Percentiles rank a stretch among this genome's conserved stretches.
Evolutionary conservation across 805 yeast genomes (phyloP).

Genomic region (Groenewaldozyma tartarivorans): DNA sequence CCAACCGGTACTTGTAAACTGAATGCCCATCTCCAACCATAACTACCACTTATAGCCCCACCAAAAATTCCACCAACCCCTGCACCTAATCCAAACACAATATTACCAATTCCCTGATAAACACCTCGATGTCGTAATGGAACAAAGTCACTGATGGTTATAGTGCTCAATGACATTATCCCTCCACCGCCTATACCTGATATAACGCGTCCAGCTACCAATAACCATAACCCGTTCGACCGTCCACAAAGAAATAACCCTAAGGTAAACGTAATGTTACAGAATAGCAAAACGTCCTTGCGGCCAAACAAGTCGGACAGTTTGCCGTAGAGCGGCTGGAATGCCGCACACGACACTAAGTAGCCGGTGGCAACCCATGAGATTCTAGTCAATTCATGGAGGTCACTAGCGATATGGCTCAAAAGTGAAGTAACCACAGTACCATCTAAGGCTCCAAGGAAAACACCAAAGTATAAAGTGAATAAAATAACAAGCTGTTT

Average conservation of each 20-base stretch:
- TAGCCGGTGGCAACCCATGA: conserved; percentile 71
- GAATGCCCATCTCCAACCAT: conserved; percentile 56
- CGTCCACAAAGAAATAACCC: conserved; percentile 47
- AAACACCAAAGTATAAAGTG: conserved; percentile 26
- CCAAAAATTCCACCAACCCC: conserved; percentile 54
- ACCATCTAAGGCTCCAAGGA: conserved; percentile 48
- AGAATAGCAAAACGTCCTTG: conserved; percentile 31
- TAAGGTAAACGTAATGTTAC: conserved; percentile 34
- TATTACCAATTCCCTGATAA: conserved; percentile 74
- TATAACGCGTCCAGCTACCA: conserved; percentile 65
- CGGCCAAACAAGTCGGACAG: conserved; percentile 49
- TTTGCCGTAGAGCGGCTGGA: conserved; percentile 67
- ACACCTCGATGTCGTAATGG: conserved; percentile 69
- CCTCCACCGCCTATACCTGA: conserved; percentile 95
- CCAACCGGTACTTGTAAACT: conserved; percentile 32
- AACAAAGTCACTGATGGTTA: conserved; percentile 67
- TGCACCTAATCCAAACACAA: conserved; percentile 69
- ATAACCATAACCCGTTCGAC: conserved; percentile 42
- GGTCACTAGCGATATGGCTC: conserved; percentile 49
- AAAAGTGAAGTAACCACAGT: conserved; percentile 53
- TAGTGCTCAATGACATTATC: conserved; percentile 62
- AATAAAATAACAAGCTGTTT: neutral
- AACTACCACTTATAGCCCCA: conserved; percentile 42
- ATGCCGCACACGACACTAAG: conserved; percentile 58
- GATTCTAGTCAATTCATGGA: conserved; percentile 40